Percentiles rank a stretch among this genome's conserved stretches.
These are phyloP conservation scores for Penicillium psychrosexuale DNA, from an alignment of 2,329 filamentous ascomycete species.

Conservation along the genomic window DNA sequence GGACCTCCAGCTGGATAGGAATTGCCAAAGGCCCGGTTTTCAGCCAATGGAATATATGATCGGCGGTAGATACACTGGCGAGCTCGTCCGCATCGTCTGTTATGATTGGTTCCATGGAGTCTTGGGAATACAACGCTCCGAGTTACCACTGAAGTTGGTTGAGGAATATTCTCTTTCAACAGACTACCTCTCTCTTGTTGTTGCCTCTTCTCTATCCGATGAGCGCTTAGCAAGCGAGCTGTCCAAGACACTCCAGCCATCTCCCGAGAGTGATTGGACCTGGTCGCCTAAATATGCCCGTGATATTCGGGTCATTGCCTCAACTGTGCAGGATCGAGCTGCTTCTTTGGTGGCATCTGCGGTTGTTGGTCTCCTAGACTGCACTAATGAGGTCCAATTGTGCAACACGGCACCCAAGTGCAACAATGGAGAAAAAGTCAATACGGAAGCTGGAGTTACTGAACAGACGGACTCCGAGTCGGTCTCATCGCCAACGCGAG, in stretches of 20 bases:
- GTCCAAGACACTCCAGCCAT: conserved; percentile 50
- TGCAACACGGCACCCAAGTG: conserved; percentile 14
- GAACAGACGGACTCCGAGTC: not conserved
- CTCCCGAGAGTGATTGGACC: conserved; percentile 43
- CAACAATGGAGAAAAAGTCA: not conserved
- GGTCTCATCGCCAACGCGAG: conserved; percentile 16
- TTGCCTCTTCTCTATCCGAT: conserved; percentile 52
- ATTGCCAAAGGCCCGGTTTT: conserved; percentile 66
- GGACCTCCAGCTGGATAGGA: conserved; percentile 63
- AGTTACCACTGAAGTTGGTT: conserved; percentile 54
- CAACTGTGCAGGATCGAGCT: conserved; percentile 65
- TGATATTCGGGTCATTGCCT: conserved; percentile 61
- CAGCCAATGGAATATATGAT: conserved; percentile 80
- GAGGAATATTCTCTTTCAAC: conserved; percentile 61
- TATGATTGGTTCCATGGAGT: conserved; percentile 57
- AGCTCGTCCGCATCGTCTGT: conserved; percentile 66
- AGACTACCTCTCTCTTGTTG: conserved; percentile 66
- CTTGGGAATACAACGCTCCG: conserved; percentile 38
- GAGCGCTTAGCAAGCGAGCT: conserved; percentile 43
- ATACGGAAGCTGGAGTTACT: conserved; percentile 8
- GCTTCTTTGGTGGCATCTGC: conserved; percentile 69
- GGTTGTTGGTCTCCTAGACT: conserved; percentile 62
- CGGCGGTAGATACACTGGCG: conserved; percentile 68
- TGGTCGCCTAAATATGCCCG: conserved; percentile 63
- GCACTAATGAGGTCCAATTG: conserved; percentile 60